Conservation (phyloP, 441 rosid species). For the Pelargonium cotyledonis region DNA sequence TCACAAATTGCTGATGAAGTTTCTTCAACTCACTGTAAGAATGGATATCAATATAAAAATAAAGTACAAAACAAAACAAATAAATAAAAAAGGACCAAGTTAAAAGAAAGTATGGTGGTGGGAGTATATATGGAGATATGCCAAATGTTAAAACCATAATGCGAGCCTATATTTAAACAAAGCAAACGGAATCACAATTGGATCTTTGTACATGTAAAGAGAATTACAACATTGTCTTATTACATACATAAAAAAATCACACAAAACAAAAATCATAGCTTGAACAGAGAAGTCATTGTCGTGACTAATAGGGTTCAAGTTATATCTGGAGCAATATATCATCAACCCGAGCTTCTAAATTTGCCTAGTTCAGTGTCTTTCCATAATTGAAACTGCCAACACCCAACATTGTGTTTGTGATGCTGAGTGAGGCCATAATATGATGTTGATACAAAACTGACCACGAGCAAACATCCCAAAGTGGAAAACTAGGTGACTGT, state of each 20-base stretch:
- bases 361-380: neutral
- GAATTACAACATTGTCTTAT: neutral
- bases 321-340: neutral
- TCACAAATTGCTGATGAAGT: slow-evolving; percentile 30
- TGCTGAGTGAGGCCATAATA: neutral
- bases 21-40: slow-evolving; percentile 26
- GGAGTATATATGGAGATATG: neutral
- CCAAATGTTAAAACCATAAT: neutral
- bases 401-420: neutral
- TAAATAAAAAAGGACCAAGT: neutral
- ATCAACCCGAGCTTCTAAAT: neutral
- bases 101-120: neutral
- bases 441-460: neutral
- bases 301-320: neutral
- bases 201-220: neutral
- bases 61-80: neutral
- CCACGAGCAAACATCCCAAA: neutral
- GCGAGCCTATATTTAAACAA: too few relatives aligned
- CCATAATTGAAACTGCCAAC: neutral
- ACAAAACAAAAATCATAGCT: neutral
- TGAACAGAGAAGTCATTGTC: slow-evolving; percentile 3
- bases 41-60: slow-evolving; percentile 8
- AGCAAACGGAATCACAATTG: neutral
- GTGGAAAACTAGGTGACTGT: neutral
- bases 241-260: neutral